Conservation (phyloP, 1,284 basidiomycete genomes). For the Xerocomus amazonicus region DNA sequence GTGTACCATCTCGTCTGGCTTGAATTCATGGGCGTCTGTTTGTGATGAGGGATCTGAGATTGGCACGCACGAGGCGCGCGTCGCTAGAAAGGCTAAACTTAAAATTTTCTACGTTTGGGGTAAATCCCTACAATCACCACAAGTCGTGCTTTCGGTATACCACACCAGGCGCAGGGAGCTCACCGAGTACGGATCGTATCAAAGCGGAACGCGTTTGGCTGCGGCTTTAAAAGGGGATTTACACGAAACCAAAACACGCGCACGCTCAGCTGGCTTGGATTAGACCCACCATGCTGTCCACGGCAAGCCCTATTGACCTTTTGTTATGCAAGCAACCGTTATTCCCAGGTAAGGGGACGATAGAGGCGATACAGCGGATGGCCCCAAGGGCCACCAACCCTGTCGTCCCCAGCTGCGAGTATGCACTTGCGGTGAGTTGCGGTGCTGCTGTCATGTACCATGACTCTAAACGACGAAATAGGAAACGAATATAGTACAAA, state of each 20-base stretch:
- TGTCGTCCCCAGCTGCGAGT: slow-evolving; percentile 48
- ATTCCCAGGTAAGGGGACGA: neutral
- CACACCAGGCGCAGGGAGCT: neutral
- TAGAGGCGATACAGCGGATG: neutral
- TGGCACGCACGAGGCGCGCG: neutral
- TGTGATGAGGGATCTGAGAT: slow-evolving; percentile 21
- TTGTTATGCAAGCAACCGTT: neutral
- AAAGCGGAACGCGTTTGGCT: neutral
- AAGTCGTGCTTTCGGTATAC: neutral
- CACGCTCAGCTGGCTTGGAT: neutral
- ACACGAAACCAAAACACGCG: slow-evolving; percentile 4
- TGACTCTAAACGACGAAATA: slow-evolving; percentile 23
- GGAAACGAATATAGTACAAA: slow-evolving; percentile 55
- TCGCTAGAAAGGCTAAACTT: slow-evolving; percentile 19
- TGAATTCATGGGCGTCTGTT: neutral
- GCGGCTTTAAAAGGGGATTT: neutral
- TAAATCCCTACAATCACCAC: neutral
- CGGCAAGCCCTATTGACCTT: slow-evolving; percentile 6
- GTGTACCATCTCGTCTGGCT: neutral
- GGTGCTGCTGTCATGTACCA: neutral
- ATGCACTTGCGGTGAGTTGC: slow-evolving; percentile 45
- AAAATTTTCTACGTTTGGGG: slow-evolving; percentile 13
- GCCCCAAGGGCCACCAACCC: slow-evolving; percentile 37
- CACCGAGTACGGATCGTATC: neutral
- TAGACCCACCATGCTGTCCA: slow-evolving; percentile 18